Base-by-base conservation (phyloP, 179 eudicot genomes). In the Spinacia oleracea region DNA sequence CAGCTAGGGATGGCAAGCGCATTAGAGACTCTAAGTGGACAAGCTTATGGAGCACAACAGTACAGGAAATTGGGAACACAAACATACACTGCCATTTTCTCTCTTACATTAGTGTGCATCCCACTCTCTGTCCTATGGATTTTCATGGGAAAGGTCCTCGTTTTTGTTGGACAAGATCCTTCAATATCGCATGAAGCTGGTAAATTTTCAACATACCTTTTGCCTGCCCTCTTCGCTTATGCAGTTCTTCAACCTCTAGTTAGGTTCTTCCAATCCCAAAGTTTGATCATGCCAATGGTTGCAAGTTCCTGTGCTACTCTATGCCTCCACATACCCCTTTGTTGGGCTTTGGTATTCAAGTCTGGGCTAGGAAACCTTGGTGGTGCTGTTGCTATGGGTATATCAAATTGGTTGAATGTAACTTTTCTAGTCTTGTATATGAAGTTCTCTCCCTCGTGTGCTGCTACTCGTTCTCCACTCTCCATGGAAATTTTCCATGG, bases 1-100 rank as follows among this genome's bases (percentile, higher is more conserved):
- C 85, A 87, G 90, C 56, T 83, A 27, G 90, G 90, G 38, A 59
- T 87, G 87, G 90, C 85, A 55, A 80, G 90, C 71, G 88, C 88
- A 40, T 73, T 87, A 45, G 90, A 87, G 53, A 87, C 90, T 23
- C 62, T 87, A 48, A 85, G 88, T 34, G 90, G 90, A 32, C 88
- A 87, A 87, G 81, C 90, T 29, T 87, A 71, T 78, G 90, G 90
- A 66, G 90, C 90, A 48, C 55, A 82, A 46, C 88, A 87, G 56
- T 85, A 87, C 74, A 63, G 56, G 32, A 85, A 81, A 69, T 42
- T 85, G 27, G 90, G 88, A 75, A 82, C 85, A 10, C 84, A 83
- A 34, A 83, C 85, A 21, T 83, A 83, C 79, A 83, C 85, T 4
- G 84, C 88, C 31, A 84, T 87, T 45, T 68, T 85, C 50, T 85